Base-by-base conservation (phyloP, 768 basidiomycete species). In the Leccinum disarticulatum region DNA sequence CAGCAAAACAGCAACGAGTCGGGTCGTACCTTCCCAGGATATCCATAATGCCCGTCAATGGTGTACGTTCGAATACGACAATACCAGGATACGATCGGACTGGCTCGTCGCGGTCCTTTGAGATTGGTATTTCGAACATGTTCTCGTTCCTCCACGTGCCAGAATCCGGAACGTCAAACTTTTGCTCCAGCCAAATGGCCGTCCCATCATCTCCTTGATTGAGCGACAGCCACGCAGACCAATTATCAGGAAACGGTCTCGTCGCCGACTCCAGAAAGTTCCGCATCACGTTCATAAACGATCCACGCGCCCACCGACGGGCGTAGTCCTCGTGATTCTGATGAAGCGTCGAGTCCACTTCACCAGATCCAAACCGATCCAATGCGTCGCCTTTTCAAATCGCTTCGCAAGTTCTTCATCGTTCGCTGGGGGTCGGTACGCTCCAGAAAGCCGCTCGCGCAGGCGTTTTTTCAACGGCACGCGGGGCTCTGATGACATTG, bases 141-240 rank as follows among this genome's bases (percentile, higher is more conserved):
- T 70, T 70, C 59, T 87, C 87, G 15, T 80, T 78, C 6, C 74
- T 73, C 89, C 89, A 90, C 41, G 74, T 61, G 3, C 88, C 88
- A 3, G 87, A 87, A 6, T 75, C 70, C 0, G 87, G 87, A 13
- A 90, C 79, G 62, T 86, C 79, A 60, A 92, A 91, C 71, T 93
- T 93, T 63, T 80, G 79, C 66, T 91, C 86, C 46, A 91, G 65
- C 90, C 90, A 92, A 41, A 91, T 90, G 3, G 89, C 88, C 8
- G 90, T 91, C 19, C 82, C 83, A 65, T 91, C 88, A 64, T 79
- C 84, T 58, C 85, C 85, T 13, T 84, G 82, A 66, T 91, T 91
- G 65, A 84, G 77, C 3, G 90, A 89, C n/a, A 92, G 68, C 90
- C 90, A 91, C 41, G 84, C 71, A 28, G 80, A 77, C 87, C 88